Evolutionary conservation across 768 basidiomycete genomes (phyloP).

Genomic region (Lactifluus piperatus): DNA sequence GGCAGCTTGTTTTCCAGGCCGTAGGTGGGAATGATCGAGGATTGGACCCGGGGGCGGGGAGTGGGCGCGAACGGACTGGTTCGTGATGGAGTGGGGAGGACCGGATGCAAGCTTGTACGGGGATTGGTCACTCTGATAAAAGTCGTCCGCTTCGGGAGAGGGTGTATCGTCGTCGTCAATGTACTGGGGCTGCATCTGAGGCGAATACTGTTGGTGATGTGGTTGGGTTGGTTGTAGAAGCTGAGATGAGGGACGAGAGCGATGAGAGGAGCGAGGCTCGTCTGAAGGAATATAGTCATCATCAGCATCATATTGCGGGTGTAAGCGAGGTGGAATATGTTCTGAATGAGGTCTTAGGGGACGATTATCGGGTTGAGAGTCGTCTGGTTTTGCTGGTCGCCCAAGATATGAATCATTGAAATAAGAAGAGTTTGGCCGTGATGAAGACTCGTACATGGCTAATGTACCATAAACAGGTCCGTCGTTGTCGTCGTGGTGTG

Average conservation of each 20-base stretch:
- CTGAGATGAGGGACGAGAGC: constrained; percentile 14
- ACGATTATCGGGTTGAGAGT: neutral
- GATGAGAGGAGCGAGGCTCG: constrained; percentile 8
- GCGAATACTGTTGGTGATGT: constrained; percentile 9
- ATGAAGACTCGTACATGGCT: constrained; percentile 6
- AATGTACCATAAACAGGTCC: neutral
- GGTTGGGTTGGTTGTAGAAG: neutral
- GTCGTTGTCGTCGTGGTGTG: neutral
- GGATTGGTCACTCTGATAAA: constrained; percentile 17
- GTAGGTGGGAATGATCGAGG: constrained; percentile 86
- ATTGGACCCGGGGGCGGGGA: constrained; percentile 62
- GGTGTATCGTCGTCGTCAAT: constrained; percentile 14
- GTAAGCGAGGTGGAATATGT: neutral
- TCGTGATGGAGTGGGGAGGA: constrained; percentile 32
- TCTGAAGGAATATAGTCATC: neutral
- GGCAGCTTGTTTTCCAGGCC: constrained; percentile 86
- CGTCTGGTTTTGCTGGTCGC: neutral
- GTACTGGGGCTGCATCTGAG: constrained; percentile 15
- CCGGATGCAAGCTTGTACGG: neutral
- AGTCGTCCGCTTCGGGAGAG: constrained; percentile 18
- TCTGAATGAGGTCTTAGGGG: constrained; percentile 1
- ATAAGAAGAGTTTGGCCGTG: constrained; percentile 10
- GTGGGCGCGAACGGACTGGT: constrained; percentile 54
- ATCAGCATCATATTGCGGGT: constrained; percentile 6
- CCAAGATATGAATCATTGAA: constrained; percentile 2